These are phyloP conservation scores for Arthroderma sp. DNA, from an alignment of 2,329 filamentous ascomycete species.

Conservation along the genomic window DNA sequence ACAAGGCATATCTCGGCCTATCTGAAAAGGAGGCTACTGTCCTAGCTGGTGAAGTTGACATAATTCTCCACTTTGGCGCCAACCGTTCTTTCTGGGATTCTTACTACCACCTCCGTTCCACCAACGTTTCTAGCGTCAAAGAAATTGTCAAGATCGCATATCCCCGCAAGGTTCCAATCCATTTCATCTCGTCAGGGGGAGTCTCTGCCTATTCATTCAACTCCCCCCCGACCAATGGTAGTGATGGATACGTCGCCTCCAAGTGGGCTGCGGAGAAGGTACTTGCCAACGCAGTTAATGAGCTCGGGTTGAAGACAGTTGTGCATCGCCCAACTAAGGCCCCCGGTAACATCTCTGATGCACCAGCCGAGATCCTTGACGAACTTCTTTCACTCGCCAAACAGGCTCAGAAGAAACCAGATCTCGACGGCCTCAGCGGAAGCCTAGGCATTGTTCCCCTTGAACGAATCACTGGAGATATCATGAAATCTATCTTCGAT, in stretches of 20 bases:
- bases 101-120: slow-evolving; percentile 18
- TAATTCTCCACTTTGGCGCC: slow-evolving; percentile 45
- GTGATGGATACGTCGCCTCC: slow-evolving; percentile 26
- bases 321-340: slow-evolving; percentile 2
- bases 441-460: not conserved
- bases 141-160: slow-evolving; percentile 15
- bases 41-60: slow-evolving; percentile 25
- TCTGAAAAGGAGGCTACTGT: slow-evolving; percentile 17
- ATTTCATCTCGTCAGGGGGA: slow-evolving; percentile 21
- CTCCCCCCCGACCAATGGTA: slow-evolving; percentile 18
- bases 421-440: not conserved
- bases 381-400: slow-evolving; percentile 4
- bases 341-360: not conserved
- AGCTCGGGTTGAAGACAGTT: not conserved
- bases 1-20: slow-evolving; percentile 28
- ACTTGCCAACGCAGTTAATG: slow-evolving; percentile 16
- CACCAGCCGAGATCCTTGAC: not conserved
- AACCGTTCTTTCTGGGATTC: slow-evolving; percentile 20
- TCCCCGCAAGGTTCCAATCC: slow-evolving; percentile 19
- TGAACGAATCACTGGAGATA: not conserved
- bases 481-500: slow-evolving; percentile 1
- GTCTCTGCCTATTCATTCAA: slow-evolving; percentile 13
- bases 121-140: slow-evolving; percentile 19
- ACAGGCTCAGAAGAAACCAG: not conserved
- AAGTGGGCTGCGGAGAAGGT: slow-evolving; percentile 34